Evolutionary conservation across 495 filamentous ascomycete genomes (phyloP), one percentile per base, ranked within the genome.

Genomic region (Aspergillus avenaceus): DNA sequence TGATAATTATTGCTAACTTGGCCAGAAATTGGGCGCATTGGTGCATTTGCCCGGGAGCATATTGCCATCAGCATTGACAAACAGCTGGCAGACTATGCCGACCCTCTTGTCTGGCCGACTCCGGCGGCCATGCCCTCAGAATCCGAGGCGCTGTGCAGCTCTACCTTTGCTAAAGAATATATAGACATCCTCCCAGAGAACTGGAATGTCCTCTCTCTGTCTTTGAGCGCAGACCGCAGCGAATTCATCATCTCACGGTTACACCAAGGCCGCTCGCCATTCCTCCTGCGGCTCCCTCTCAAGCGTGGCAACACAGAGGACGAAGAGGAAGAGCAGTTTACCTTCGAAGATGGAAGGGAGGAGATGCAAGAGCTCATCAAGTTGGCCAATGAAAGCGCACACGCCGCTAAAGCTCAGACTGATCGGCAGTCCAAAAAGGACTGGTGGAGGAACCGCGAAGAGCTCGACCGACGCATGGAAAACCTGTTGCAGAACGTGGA

Each of bases 371-470:
- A 95, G 31, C 88, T 98, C 11, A 88, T 97, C 51, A 68, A 79
- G 27, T 62, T 82, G 28, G 85, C 89, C 8, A 95, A 97, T 65
- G 73, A 80, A 28, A 95, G 84, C 50, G 86, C 90, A 24, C 90
- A 95, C 62, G 85, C 81, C 5, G 84, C 84, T 1, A 78, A 77
- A 46, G 71, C 80, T 44, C 75, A 84, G 53, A 80, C 69, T 2
- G 67, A 75, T 23, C 83, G 80, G 52, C 74, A 76, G 12, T 77
- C 77, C 32, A 93, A 87, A 71, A 78, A 76, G 23, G 81, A 81
- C 28, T 98, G 93, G 93, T 98, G 93, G 93, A 81, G 79, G 12
- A 84, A 86, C 54, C 82, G 93, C 12, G 85, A 92, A 64, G 75
- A 79, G 5, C 73, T 98, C 18, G 91, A 98, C 63, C 64, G 72